Evolutionary conservation across 352 stramenopile genomes (phyloP).

Genomic region (Plasmopara viticola): DNA sequence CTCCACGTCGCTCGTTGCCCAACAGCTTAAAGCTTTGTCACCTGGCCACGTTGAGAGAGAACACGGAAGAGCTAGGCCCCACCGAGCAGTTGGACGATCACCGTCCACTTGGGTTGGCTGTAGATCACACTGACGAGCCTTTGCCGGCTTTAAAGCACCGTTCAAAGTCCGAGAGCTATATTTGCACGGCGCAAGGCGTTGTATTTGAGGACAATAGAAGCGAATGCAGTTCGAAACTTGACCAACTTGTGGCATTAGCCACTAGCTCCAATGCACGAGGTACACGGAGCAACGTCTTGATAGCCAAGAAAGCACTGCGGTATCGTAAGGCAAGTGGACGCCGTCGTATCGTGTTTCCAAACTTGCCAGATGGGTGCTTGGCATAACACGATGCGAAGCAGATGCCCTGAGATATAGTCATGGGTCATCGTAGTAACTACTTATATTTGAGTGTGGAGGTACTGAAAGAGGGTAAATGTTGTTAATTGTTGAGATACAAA

Average conservation of each 20-base stretch:
- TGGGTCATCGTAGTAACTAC: no score
- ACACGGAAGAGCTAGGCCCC: neutral
- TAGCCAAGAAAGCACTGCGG: conserved; percentile 30
- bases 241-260: conserved; percentile 18
- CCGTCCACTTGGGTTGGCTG: conserved; percentile 4
- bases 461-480: no score
- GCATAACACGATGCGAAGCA: conserved; percentile 4
- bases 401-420: no score
- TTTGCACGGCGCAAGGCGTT: conserved; percentile 27
- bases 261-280: conserved; percentile 6
- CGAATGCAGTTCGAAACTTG: conserved; percentile 13
- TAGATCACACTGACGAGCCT: conserved; percentile 3
- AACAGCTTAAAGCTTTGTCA: conserved; percentile 8
- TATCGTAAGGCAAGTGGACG: conserved; percentile 31
- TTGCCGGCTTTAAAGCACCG: conserved; percentile 10
- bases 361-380: neutral
- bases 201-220: conserved; percentile 22
- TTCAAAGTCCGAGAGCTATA: conserved; percentile 32
- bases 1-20: conserved; percentile 15
- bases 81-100: conserved; percentile 8
- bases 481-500: no score
- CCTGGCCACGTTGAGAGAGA: neutral
- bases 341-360: neutral
- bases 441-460: no score
- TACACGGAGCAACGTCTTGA: conserved; percentile 25